phyloP scores from a whole-genome alignment of 2,329 filamentous ascomycete genomes.

The Nemania sp. region DNA sequence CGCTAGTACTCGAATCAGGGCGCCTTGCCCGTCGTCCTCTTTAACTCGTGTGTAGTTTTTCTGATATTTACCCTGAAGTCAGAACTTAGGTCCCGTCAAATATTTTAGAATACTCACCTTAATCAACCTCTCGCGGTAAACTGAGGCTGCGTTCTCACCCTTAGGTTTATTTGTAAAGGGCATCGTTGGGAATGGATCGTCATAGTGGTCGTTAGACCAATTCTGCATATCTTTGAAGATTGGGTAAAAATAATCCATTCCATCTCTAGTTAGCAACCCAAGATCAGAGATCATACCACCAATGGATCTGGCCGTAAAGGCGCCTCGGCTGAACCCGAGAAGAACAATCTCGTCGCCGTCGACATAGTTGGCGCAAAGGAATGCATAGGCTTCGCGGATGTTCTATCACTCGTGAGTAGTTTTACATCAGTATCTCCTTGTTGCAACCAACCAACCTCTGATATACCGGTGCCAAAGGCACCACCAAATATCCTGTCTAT shows the following conservation, averaged over 20 bases:
- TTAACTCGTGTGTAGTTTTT: constrained; percentile 56
- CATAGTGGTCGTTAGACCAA: constrained; percentile 60
- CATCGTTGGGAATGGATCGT: constrained; percentile 60
- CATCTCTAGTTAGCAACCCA: constrained; percentile 64
- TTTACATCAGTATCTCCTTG: neutral
- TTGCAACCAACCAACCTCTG: constrained; percentile 57
- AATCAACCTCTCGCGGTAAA: constrained; percentile 60
- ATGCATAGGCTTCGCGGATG: constrained; percentile 72
- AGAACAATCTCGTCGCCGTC: constrained; percentile 68
- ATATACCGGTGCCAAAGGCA: constrained; percentile 66
- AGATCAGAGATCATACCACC: constrained; percentile 65
- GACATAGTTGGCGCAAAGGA: constrained; percentile 71
- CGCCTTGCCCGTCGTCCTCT: constrained; percentile 53
- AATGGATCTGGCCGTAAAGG: constrained; percentile 69
- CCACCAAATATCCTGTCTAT: constrained; percentile 66
- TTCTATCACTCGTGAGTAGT: constrained; percentile 50
- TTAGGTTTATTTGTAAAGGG: constrained; percentile 64
- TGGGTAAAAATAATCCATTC: constrained; percentile 66
- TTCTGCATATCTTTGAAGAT: constrained; percentile 69
- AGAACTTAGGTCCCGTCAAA: neutral
- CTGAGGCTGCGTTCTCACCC: constrained; percentile 55
- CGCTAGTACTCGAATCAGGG: constrained; percentile 61
- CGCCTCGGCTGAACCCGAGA: constrained; percentile 69
- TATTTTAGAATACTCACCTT: constrained; percentile 47
- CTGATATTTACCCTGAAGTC: constrained; percentile 33